These are phyloP conservation scores for Diutina mesorugosa DNA, from an alignment of 1,139 yeast genomes.

Conservation along the genomic window DNA sequence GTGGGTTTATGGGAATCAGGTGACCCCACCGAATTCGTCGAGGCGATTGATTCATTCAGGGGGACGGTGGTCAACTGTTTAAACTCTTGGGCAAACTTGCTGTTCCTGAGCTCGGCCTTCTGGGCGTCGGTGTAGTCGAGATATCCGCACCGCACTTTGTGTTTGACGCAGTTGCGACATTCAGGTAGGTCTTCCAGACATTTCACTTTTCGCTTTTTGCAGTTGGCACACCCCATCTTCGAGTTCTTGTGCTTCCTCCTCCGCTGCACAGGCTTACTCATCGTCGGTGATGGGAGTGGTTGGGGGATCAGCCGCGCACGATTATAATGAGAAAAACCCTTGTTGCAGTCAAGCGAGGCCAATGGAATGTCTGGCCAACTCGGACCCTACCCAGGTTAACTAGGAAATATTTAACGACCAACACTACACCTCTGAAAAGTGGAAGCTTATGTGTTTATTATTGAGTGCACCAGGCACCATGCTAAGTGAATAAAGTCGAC, in stretches of 20 bases:
- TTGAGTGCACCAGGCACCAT: background rate
- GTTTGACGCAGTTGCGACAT: constrained; percentile 30
- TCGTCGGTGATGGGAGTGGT: background rate
- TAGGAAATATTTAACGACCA: background rate
- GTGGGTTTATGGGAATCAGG: background rate
- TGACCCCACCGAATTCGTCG: background rate
- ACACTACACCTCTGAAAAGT: background rate
- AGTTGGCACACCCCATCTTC: constrained; percentile 30
- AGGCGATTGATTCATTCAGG: background rate
- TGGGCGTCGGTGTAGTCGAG: constrained; percentile 24
- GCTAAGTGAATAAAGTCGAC: background rate
- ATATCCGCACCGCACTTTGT: constrained; percentile 29
- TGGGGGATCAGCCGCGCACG: background rate
- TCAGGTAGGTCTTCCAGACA: constrained; percentile 31
- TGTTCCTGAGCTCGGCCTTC: constrained; percentile 11
- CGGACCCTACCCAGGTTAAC: background rate
- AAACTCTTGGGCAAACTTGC: background rate
- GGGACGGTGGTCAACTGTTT: background rate
- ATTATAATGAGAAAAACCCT: background rate
- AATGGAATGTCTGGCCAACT: no score
- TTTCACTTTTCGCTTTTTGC: constrained; percentile 31
- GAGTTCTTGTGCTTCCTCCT: constrained; percentile 8
- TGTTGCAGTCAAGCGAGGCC: background rate
- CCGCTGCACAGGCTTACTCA: background rate
- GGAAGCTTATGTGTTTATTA: background rate